phyloP scores from a whole-genome alignment of 129 eudicot species.

The Pseudognaphalium luteoalbum region DNA sequence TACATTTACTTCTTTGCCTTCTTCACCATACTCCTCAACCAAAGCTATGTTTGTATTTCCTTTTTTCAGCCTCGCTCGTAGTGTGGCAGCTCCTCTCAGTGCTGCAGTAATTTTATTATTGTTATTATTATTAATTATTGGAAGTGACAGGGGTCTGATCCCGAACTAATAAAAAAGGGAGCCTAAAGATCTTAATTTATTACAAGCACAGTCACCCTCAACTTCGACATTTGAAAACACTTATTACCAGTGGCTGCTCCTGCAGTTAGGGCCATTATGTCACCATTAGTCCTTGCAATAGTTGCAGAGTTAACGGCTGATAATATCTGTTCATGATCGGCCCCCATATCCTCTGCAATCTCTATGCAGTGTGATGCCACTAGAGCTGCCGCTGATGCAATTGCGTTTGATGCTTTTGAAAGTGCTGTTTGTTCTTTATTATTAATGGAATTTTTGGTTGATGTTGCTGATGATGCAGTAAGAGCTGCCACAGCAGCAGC shows the following conservation, averaged over 20 bases:
- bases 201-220: constrained; percentile 6
- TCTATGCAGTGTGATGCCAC: constrained; percentile 97
- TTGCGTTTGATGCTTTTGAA: constrained; percentile 57
- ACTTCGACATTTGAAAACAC: background rate
- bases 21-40: constrained; percentile 51
- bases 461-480: constrained; percentile 52
- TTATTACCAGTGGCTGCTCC: constrained; percentile 89
- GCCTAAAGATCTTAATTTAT: background rate
- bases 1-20: constrained; percentile 52
- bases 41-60: constrained; percentile 53
- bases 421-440: constrained; percentile 32
- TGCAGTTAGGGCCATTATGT: constrained; percentile 91
- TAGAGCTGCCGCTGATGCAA: constrained; percentile 90
- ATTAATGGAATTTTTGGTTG: constrained; percentile 28
- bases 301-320: constrained; percentile 75
- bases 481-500: constrained; percentile 94
- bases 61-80: constrained; percentile 71
- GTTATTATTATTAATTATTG: background rate
- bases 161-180: too few species aligned
- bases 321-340: constrained; percentile 72
- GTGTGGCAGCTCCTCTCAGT: constrained; percentile 84
- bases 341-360: constrained; percentile 89
- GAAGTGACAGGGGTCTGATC: too few species aligned
- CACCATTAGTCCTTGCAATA: constrained; percentile 79
- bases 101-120: constrained; percentile 39